Base-by-base conservation (phyloP, 176 grass and related monocot species). In the Aegilops tauschii region DNA sequence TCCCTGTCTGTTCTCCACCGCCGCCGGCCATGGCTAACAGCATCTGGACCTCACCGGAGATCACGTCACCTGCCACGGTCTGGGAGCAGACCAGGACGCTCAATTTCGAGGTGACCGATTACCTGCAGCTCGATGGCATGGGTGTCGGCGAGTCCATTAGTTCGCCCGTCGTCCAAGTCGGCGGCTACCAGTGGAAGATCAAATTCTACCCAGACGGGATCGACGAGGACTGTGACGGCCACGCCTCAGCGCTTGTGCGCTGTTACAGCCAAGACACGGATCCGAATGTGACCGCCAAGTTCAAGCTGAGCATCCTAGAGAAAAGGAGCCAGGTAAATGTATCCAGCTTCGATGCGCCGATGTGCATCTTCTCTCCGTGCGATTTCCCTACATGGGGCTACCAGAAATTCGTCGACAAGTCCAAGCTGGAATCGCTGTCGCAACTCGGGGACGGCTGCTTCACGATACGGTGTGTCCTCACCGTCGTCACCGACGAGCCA, bases 181-280 rank as follows among this genome's bases (percentile, higher is more conserved):
- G 5, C 29, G 65, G 65, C 29, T 32, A 67, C 13, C 1, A 18
- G 12, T 91, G 80, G 89, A 34, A 61, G 35, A 25, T 91, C 34
- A 18, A 7, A 3, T 67, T 67, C 65, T 67, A 67, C 29, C 65
- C 29, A 6, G 29, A 67, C 29, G 65, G 65, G 29, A 0, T 1
- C 1, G 14, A 7, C 13, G 2, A 3, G 13, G 13, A 32, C 5
- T 32, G 29, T 32, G 63, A 6, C n/a, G 63, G 27, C 63, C 1
- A 64, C 25, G 23, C 25, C 25, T 64, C 62, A 2, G 10, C 11
- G 23, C 13, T 64, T 27, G 0, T 64, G 4, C 1, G 0, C 12
- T 65, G 2, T 65, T 13, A 13, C 63, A 65, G 63, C 5, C 11
- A 47, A 13, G 63, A 5, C 27, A 65, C 16, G 49, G 49, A 52